Evolutionary conservation across 2,329 filamentous ascomycete species (phyloP).

Genomic region (Fusarium verticillioides): DNA sequence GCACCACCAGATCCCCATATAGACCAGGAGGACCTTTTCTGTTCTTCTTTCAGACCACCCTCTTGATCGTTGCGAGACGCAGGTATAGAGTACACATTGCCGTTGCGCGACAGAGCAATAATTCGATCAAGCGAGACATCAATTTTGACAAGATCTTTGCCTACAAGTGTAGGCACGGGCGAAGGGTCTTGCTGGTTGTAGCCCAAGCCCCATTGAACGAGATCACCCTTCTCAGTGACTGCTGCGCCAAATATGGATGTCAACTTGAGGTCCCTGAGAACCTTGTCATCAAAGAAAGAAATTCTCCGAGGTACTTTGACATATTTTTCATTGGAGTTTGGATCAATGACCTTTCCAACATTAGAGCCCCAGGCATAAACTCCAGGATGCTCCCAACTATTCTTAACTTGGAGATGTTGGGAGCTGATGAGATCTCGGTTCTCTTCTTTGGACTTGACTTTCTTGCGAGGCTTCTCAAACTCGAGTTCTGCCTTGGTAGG

Average conservation of each 20-base stretch:
- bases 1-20: constrained; percentile 67
- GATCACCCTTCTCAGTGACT: constrained; percentile 85
- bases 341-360: constrained; percentile 83
- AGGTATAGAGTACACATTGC: constrained; percentile 86
- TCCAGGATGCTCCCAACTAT: constrained; percentile 83
- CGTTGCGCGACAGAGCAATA: constrained; percentile 78
- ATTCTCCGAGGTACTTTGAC: constrained; percentile 86
- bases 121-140: constrained; percentile 85
- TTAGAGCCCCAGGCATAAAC: constrained; percentile 97
- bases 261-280: constrained; percentile 88
- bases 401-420: constrained; percentile 88
- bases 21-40: constrained; percentile 72
- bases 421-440: constrained; percentile 81
- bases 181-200: constrained; percentile 73
- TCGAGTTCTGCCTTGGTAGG: constrained; percentile 63
- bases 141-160: constrained; percentile 82
- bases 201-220: constrained; percentile 90
- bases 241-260: constrained; percentile 85
- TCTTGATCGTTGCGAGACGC: constrained; percentile 78
- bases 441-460: constrained; percentile 73
- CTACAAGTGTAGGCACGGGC: constrained; percentile 78
- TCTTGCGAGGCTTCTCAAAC: constrained; percentile 74
- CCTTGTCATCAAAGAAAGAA: constrained; percentile 82
- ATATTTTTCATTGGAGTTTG: constrained; percentile 78
- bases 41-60: constrained; percentile 69